Conservation (phyloP, 805 yeast species). For the Wickerhamiella nectarea region DNA sequence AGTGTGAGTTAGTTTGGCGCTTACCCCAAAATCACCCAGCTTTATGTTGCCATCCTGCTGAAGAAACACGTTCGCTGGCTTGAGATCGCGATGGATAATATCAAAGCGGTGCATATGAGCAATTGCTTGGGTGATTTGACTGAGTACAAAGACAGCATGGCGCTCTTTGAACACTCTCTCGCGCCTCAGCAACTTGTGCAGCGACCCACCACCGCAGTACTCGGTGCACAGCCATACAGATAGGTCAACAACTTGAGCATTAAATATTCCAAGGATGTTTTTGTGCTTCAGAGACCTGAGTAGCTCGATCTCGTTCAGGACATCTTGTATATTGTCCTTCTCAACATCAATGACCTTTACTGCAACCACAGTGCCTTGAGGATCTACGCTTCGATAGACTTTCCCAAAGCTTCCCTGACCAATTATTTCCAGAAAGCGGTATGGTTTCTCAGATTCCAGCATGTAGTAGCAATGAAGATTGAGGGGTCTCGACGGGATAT, state of each 20-base stretch:
- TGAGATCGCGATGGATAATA: slow-evolving; percentile 80
- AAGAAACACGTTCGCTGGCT: slow-evolving; percentile 74
- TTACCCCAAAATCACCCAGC: slow-evolving; percentile 87
- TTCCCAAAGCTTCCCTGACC: slow-evolving; percentile 22
- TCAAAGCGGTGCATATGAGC: slow-evolving; percentile 59
- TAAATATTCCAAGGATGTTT: slow-evolving; percentile 50
- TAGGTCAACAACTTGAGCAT: slow-evolving; percentile 39
- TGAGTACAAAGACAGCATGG: slow-evolving; percentile 45
- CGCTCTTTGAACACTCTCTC: slow-evolving; percentile 44
- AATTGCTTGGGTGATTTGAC: slow-evolving; percentile 56
- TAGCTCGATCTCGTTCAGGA: slow-evolving; percentile 63
- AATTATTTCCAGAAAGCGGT: slow-evolving; percentile 8
- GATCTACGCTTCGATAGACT: slow-evolving; percentile 23
- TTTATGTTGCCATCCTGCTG: slow-evolving; percentile 60
- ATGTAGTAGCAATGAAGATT: not conserved
- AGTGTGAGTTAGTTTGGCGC: slow-evolving; percentile 60
- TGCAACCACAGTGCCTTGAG: slow-evolving; percentile 45
- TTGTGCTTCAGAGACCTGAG: slow-evolving; percentile 50
- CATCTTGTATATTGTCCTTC: not conserved
- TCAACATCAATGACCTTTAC: slow-evolving; percentile 74
- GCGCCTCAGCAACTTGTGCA: slow-evolving; percentile 49
- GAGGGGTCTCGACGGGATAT: not conserved
- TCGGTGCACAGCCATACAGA: slow-evolving; percentile 88
- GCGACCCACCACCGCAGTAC: slow-evolving; percentile 89
- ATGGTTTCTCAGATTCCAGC: not conserved